Conservation (phyloP, 345 rosid species). For the Pistacia vera region DNA sequence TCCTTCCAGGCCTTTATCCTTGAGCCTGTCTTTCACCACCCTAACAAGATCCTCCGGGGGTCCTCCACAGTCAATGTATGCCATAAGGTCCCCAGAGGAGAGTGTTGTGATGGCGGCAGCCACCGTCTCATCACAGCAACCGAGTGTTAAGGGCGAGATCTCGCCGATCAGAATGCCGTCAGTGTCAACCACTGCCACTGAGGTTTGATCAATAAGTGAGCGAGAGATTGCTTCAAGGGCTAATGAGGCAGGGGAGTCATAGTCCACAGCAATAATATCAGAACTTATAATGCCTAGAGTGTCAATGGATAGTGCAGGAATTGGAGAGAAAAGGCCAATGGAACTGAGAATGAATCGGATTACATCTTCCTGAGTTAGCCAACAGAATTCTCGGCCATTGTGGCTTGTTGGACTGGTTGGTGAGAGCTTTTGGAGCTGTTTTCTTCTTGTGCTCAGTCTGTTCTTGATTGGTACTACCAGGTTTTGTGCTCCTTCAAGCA, state of each 20-base stretch:
- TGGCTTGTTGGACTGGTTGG: slow-evolving; percentile 39
- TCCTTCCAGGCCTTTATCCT: slow-evolving; percentile 46
- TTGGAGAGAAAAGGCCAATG: slow-evolving; percentile 74
- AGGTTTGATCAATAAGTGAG: slow-evolving; percentile 56
- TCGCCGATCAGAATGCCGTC: slow-evolving; percentile 70
- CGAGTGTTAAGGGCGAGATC: slow-evolving; percentile 69
- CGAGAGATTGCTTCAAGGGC: slow-evolving; percentile 51
- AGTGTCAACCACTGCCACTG: slow-evolving; percentile 70
- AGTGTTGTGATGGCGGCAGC: slow-evolving; percentile 75
- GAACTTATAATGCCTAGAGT: slow-evolving; percentile 57
- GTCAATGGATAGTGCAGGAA: slow-evolving; percentile 68
- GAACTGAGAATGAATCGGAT: slow-evolving; percentile 72
- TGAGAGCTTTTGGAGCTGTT: slow-evolving; percentile 40
- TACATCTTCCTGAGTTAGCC: slow-evolving; percentile 91
- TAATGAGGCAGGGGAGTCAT: slow-evolving; percentile 63
- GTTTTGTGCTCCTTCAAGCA: slow-evolving; percentile 83
- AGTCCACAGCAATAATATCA: slow-evolving; percentile 51
- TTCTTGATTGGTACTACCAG: slow-evolving; percentile 76
- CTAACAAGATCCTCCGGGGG: slow-evolving; percentile 76
- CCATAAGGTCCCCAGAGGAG: slow-evolving; percentile 78
- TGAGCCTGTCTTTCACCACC: slow-evolving; percentile 51
- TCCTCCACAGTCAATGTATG: slow-evolving; percentile 80
- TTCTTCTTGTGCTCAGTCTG: slow-evolving; percentile 43
- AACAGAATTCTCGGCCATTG: slow-evolving; percentile 75
- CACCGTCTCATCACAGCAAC: slow-evolving; percentile 65